Base-by-base conservation (phyloP, 2,329 filamentous ascomycete genomes). In the Neocucurbitaria cava region DNA sequence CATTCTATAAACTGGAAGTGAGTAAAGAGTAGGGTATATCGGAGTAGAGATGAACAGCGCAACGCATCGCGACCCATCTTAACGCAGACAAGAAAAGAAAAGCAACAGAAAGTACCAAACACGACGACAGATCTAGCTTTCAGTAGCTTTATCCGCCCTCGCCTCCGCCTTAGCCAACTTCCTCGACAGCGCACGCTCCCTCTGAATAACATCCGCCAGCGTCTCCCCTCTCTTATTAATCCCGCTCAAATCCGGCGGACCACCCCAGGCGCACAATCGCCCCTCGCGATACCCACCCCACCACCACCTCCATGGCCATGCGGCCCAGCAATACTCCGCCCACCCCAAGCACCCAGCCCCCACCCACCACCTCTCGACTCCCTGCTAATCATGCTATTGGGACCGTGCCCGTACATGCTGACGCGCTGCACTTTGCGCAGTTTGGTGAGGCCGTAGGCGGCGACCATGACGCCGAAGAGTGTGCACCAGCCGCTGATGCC, bases 341-440 rank as follows among this genome's bases (percentile, higher is more conserved):
- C 68, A 10, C 69, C 65, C 69, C 66, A 73, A 1, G 59, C 66
- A 5, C 64, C 69, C 21, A 73, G 51, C 1, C 69, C 68, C 71
- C 65, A 70, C 6, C 51, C 58, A 9, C 57, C 49, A n/a, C 51
- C 52, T 23, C 46, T 54, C 20, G 42, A 47, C 24, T 54, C 58
- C 26, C 61, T 61, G 42, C 61, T 59, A 1, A 61, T 54, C 11
- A 65, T 58, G 28, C 60, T 61, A 26, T 59, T 59, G 1, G 64
- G 64, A 11, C 69, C 61, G 15, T 72, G 67, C 6, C 86, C 86
- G 83, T 86, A 93, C 92, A 97, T 96, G 71, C 89, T 91, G 59
- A 97, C 87, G 57, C 92, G 85, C 79, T 96, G 92, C 23, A 96
- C 90, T 72, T 89, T 90, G 61, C 91, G 87, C 59, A 99, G 83